Evolutionary conservation across 371 early-diverging fungal species (phyloP).

Genomic region (Zopfochytrium polystomum): DNA sequence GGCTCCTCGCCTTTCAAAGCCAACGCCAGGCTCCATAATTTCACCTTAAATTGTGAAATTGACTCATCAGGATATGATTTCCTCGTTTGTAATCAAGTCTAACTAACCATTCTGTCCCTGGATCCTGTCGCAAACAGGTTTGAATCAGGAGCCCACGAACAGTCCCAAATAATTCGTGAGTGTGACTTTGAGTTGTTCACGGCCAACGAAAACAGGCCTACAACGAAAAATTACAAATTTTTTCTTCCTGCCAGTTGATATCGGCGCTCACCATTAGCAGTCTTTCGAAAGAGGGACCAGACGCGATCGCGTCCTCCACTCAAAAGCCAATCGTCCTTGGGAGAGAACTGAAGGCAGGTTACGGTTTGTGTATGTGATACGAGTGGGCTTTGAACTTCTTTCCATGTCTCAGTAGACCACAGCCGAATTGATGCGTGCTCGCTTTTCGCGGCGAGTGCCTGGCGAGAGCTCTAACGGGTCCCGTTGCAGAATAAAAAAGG

Average conservation of each 20-base stretch:
- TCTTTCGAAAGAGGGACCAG: conserved; percentile 71
- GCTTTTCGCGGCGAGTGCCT: conserved; percentile 52
- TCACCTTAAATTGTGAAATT: not conserved
- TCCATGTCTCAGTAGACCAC: conserved; percentile 70
- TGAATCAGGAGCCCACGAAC: conserved; percentile 77
- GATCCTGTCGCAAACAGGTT: conserved; percentile 83
- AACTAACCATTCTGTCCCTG: conserved; percentile 76
- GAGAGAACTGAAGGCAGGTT: conserved; percentile 76
- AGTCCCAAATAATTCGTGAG: conserved; percentile 93
- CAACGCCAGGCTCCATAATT: not conserved
- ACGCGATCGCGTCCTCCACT: conserved; percentile 87
- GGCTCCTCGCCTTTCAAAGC: not conserved
- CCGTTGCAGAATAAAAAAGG: not conserved
- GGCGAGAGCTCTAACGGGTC: not conserved
- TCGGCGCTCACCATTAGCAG: not conserved
- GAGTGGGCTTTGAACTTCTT: conserved; percentile 58
- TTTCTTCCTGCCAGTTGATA: not conserved
- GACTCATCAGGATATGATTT: too few species aligned
- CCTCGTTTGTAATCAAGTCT: too few species aligned
- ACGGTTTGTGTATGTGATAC: conserved; percentile 82
- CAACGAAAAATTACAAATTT: not conserved
- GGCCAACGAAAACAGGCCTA: conserved; percentile 38
- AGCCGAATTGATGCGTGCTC: conserved; percentile 77
- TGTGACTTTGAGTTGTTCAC: conserved; percentile 72
- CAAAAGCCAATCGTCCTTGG: conserved; percentile 66